Conservation (phyloP, 169 alveolate species). For the Blepharisma undulans region DNA sequence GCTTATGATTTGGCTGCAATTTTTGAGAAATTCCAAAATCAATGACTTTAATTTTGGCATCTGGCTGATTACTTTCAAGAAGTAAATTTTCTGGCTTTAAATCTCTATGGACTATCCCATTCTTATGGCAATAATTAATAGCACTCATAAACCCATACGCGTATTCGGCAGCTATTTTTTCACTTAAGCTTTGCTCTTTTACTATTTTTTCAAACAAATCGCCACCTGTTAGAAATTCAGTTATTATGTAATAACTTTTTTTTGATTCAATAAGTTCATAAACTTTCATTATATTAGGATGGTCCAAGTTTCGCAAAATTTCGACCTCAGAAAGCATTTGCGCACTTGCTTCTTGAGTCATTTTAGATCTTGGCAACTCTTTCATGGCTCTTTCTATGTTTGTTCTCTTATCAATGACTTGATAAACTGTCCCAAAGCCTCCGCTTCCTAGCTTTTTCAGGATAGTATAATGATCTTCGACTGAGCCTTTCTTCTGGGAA, state of each 20-base stretch:
- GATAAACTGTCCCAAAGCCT: not conserved
- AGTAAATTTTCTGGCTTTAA: constrained; percentile 82
- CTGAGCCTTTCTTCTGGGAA: not conserved
- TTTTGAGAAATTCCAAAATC: constrained; percentile 38
- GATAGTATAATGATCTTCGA: not conserved
- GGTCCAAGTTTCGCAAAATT: constrained; percentile 73
- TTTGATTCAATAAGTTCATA: not conserved
- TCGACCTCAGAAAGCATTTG: constrained; percentile 91
- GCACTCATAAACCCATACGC: constrained; percentile 60
- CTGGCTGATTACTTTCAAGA: constrained; percentile 22
- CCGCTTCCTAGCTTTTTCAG: not conserved
- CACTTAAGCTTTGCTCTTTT: constrained; percentile 39
- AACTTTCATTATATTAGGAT: constrained; percentile 16
- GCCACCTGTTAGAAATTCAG: constrained; percentile 75
- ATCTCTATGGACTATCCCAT: constrained; percentile 80
- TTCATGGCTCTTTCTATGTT: not conserved
- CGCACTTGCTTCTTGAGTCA: constrained; percentile 73
- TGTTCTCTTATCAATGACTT: not conserved
- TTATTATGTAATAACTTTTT: constrained; percentile 38
- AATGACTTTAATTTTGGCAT: constrained; percentile 39
- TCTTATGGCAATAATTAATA: constrained; percentile 66
- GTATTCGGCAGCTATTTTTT: constrained; percentile 54
- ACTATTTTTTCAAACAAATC: constrained; percentile 56
- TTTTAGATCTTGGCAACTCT: not conserved
- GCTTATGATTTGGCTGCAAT: not conserved